These are phyloP conservation scores for Peribolospora baueri DNA, from an alignment of 768 basidiomycete genomes.

Conservation along the genomic window DNA sequence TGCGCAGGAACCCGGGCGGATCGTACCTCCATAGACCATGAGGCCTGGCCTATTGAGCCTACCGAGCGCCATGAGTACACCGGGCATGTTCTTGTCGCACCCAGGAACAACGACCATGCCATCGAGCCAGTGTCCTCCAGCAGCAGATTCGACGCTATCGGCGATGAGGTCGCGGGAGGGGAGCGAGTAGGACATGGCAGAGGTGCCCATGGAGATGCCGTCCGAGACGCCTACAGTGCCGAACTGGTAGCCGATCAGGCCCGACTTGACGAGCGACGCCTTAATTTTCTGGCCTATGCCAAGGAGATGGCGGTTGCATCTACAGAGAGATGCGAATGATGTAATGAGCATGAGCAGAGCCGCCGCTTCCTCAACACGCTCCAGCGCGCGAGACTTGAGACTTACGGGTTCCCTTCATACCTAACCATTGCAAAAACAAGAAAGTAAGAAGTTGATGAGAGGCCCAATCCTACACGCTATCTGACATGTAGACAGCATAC, in stretches of 20 bases:
- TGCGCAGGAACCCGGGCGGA: constrained; percentile 73
- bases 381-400: constrained; percentile 4
- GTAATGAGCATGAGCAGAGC: no score
- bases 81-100: constrained; percentile 99
- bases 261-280: constrained; percentile 41
- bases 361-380: no score
- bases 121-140: constrained; percentile 90
- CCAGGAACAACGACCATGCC: constrained; percentile 94
- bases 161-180: constrained; percentile 95
- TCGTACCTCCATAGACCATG: constrained; percentile 95
- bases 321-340: constrained; percentile 17
- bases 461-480: no score
- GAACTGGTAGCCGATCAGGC: constrained; percentile 82
- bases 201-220: constrained; percentile 94
- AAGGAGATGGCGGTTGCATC: constrained; percentile 85
- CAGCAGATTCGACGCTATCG: constrained; percentile 86
- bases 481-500: background rate
- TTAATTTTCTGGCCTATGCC: constrained; percentile 71
- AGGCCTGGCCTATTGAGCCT: constrained; percentile 82
- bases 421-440: constrained; percentile 22
- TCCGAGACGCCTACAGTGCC: constrained; percentile 95
- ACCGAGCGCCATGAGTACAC: constrained; percentile 89
- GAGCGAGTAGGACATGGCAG: constrained; percentile 35
- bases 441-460: constrained; percentile 2
- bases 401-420: constrained; percentile 98